Percentiles rank a stretch among this genome's conserved stretches.
phyloP scores from a whole-genome alignment of 805 yeast species.

The Kluyveromyces wickerhamii region DNA sequence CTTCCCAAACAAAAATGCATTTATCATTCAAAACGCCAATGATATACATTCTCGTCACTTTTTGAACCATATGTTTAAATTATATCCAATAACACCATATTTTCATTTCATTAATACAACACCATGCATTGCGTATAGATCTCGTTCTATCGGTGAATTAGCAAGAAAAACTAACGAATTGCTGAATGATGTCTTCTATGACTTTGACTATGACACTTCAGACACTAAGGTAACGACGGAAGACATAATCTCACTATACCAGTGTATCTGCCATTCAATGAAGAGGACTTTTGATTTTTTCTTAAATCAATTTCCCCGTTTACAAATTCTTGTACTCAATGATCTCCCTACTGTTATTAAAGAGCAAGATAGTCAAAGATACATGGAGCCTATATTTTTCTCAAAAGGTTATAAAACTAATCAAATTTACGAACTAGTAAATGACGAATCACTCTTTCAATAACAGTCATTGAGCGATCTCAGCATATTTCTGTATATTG shows the following conservation, averaged over 20 bases:
- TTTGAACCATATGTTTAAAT: conserved; percentile 23
- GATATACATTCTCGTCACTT: conserved; percentile 25
- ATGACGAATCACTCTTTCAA: conserved; percentile 23
- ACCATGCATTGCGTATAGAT: conserved; percentile 32
- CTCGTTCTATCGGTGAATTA: conserved; percentile 23
- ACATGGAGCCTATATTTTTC: conserved; percentile 24
- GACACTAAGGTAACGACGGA: conserved; percentile 13
- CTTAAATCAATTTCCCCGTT: conserved; percentile 20
- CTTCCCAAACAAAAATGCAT: conserved; percentile 22
- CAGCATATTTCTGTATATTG: too few relatives aligned
- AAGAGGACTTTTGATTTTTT: conserved; percentile 28
- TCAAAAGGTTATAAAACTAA: conserved; percentile 20
- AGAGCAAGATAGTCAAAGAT: conserved; percentile 22
- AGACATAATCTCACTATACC: conserved; percentile 28
- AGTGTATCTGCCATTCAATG: conserved; percentile 30
- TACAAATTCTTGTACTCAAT: conserved; percentile 29
- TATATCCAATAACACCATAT: conserved; percentile 31
- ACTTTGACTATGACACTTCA: conserved; percentile 8
- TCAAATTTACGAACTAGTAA: conserved; percentile 24
- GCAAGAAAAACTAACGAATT: conserved; percentile 21
- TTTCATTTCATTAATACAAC: conserved; percentile 29
- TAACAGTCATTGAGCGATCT: neutral
- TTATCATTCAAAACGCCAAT: conserved; percentile 13
- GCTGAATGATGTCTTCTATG: conserved; percentile 6
- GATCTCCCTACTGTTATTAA: conserved; percentile 28